Percentiles rank a stretch among this genome's conserved stretches.
Conservation (phyloP, 2,329 filamentous ascomycete species). For the Cercospora zeae-maydis region DNA sequence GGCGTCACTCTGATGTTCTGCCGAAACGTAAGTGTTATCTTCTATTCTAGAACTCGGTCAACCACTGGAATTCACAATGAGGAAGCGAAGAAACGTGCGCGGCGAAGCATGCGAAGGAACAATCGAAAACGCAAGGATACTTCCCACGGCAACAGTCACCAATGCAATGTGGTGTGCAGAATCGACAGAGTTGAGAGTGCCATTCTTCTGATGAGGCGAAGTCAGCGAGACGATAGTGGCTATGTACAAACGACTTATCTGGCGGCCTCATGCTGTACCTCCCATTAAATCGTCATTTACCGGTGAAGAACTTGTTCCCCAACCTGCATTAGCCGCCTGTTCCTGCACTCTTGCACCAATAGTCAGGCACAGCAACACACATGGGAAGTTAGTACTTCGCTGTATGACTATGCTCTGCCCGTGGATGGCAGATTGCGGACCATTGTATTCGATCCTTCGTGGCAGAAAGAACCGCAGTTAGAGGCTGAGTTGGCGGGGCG, state of each 20-base stretch:
- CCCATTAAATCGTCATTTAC: neutral
- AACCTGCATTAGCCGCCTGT: constrained; percentile 2
- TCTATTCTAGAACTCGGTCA: neutral
- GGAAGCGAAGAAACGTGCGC: neutral
- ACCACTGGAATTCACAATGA: neutral
- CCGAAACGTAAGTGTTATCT: neutral
- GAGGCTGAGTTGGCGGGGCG: neutral
- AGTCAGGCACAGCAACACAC: neutral
- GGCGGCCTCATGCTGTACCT: neutral
- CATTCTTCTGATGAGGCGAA: constrained; percentile 2
- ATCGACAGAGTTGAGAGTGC: neutral
- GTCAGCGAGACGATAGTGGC: constrained; percentile 1
- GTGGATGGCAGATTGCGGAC: neutral
- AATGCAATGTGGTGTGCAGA: neutral
- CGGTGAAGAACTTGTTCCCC: neutral
- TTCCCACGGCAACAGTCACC: neutral
- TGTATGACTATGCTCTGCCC: neutral
- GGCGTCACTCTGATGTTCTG: neutral
- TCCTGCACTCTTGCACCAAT: neutral
- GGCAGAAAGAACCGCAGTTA: neutral
- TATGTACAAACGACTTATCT: neutral
- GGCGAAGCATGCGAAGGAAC: neutral
- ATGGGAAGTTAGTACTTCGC: neutral
- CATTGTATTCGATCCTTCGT: neutral
- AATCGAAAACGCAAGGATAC: neutral